Evolutionary conservation across 176 grass and related monocot genomes (phyloP).

Genomic region (Ananas comosus): DNA sequence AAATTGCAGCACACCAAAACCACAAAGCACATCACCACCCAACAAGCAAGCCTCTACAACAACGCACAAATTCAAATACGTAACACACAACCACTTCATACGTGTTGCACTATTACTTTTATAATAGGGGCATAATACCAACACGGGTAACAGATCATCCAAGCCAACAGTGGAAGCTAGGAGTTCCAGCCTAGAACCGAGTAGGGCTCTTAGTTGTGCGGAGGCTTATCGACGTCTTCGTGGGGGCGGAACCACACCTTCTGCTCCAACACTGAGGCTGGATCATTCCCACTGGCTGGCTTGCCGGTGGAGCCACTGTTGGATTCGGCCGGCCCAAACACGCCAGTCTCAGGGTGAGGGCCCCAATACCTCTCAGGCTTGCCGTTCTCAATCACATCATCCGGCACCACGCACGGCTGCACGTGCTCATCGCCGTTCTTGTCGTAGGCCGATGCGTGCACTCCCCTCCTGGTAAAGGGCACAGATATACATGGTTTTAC

Average conservation of each 20-base stretch:
- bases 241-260: conserved; percentile 87
- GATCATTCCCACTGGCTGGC: conserved; percentile 9
- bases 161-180: no score
- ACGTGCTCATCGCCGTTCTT: conserved; percentile 90
- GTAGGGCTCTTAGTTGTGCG: neutral
- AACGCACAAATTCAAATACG: no score
- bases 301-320: neutral
- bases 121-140: no score
- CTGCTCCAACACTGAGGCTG: conserved; percentile 56
- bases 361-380: conserved; percentile 79
- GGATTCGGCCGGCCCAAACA: conserved; percentile 54
- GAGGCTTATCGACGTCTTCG: conserved; percentile 63
- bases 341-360: conserved; percentile 77
- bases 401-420: conserved; percentile 57
- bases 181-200: no score
- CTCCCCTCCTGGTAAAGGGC: conserved; percentile 31
- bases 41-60: no score
- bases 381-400: conserved; percentile 69
- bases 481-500: no score
- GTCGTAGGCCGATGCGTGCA: conserved; percentile 78
- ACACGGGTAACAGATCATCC: no score
- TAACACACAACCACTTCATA: no score
- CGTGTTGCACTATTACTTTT: no score
- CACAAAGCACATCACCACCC: no score
- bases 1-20: no score